A percentile compares a stretch with the other conserved stretches of the same genome.
Conservation (phyloP, 805 yeast genomes). For the Pichia nakasei region DNA sequence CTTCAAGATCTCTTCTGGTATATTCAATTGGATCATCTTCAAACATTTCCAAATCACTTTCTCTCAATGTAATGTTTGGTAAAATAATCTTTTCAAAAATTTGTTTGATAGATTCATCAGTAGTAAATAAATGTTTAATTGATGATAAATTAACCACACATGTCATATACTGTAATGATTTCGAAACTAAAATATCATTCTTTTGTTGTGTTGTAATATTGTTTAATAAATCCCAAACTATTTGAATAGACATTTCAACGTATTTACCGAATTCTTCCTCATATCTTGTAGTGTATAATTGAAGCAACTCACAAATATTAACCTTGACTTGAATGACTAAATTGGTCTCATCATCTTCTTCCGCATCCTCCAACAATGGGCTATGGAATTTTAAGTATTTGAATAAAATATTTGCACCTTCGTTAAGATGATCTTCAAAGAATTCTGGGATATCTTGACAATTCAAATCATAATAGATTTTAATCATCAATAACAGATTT, state of each 20-base stretch:
- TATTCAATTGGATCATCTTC: slow-evolving; percentile 96
- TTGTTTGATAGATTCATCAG: slow-evolving; percentile 56
- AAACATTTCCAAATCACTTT: slow-evolving; percentile 82
- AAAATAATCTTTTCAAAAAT: slow-evolving; percentile 75
- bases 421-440: slow-evolving; percentile 79
- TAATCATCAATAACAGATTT: slow-evolving; percentile 59
- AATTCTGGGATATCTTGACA: slow-evolving; percentile 98
- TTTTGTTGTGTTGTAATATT: slow-evolving; percentile 61
- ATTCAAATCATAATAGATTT: slow-evolving; percentile 86
- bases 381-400: slow-evolving; percentile 64
- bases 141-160: slow-evolving; percentile 66
- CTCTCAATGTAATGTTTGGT: slow-evolving; percentile 82
- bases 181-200: slow-evolving; percentile 77
- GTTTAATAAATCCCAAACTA: slow-evolving; percentile 71
- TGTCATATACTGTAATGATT: slow-evolving; percentile 71
- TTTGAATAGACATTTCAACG: slow-evolving; percentile 69
- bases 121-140: slow-evolving; percentile 55
- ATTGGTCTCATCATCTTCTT: slow-evolving; percentile 63
- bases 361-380: slow-evolving; percentile 44
- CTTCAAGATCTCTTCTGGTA: slow-evolving; percentile 89
- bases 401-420: slow-evolving; percentile 74
- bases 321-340: slow-evolving; percentile 66
- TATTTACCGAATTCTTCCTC: slow-evolving; percentile 83
- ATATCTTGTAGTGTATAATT: slow-evolving; percentile 80
- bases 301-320: slow-evolving; percentile 74